These are phyloP conservation scores for Suillus sp. DNA, from an alignment of 768 basidiomycete genomes.

Conservation along the genomic window DNA sequence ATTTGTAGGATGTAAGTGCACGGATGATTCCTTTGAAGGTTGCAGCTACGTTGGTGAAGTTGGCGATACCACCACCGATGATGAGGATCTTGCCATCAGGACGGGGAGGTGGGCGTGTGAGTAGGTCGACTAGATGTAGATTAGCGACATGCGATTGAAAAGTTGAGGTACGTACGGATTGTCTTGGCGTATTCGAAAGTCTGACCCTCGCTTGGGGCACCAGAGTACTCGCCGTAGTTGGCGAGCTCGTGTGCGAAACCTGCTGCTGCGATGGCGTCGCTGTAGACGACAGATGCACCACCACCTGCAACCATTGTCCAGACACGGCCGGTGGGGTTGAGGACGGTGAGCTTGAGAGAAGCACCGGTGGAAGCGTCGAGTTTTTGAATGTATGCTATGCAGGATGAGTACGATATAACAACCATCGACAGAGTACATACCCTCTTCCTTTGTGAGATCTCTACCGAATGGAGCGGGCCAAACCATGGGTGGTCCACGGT, in stretches of 20 bases:
- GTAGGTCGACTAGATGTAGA: conserved; percentile 72
- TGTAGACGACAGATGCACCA: conserved; percentile 73
- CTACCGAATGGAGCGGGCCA: conserved; percentile 97
- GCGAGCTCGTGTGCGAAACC: conserved; percentile 97
- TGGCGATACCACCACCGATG: conserved; percentile 99
- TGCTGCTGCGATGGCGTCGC: conserved; percentile 84
- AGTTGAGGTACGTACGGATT: conserved; percentile 60
- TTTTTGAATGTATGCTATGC: conserved; percentile 91
- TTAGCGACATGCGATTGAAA: conserved; percentile 13
- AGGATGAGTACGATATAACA: not conserved
- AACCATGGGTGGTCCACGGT: conserved; percentile 97
- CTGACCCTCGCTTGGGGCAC: conserved; percentile 96
- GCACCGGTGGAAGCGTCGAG: conserved; percentile 97
- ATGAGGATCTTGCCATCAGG: conserved; percentile 96
- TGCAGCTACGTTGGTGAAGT: conserved; percentile 99
- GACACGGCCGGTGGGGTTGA: conserved; percentile 92
- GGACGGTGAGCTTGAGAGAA: conserved; percentile 95
- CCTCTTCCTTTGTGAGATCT: conserved; percentile 95
- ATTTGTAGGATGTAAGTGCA: conserved; percentile 92
- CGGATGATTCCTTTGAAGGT: conserved; percentile 99
- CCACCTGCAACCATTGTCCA: conserved; percentile 99
- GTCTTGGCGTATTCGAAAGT: conserved; percentile 99
- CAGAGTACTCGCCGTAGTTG: conserved; percentile 99
- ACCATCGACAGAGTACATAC: not conserved
- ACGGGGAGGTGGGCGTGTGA: conserved; percentile 85